Base-by-base conservation (phyloP, 306 rosid species). In the Vachellia collinsii region DNA sequence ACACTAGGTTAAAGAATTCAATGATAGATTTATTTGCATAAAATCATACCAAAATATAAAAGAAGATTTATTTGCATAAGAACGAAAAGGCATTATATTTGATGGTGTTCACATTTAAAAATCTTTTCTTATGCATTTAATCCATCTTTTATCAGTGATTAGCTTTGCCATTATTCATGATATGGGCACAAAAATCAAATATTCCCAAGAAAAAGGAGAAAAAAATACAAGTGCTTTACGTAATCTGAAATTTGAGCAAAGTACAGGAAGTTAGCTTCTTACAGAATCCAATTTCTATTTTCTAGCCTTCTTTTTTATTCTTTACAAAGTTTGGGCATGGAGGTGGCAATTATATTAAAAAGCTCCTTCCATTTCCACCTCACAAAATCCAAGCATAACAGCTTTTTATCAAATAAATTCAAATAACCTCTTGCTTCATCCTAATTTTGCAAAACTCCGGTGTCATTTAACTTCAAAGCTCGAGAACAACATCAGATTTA, bases 1-100 rank as follows among this genome's bases (percentile, higher is more conserved):
- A 77, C 96, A 89, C 96, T 93, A 82, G 81, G 84, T 77, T 65
- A 68, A 61, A 65, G 22, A 3, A 34, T 39, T 44, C 75, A 23
- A 23, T 70, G 38, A 43, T 20, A 69, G 56, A 34, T 44, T 43
- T 22, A 2, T 43, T 43, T 44, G n/a, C 74, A 69, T 20, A 20
- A 56, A 29, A 56, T 56, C 29, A 56, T 12, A 9, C 29, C 63
- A 20, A 56, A 56, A 22, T 13, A 20, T 3, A 3, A 56, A 14
- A 34, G 7, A n/a, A n/a, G 44, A 54, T n/a, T 9, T 4, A 1
- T 42, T n/a, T 20, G 36, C 36, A 41, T 20, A 46, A 44, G 54
- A 46, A 23, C 11, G 0, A 41, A 46, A 70, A 46, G 20, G 22
- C 58, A 70, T 23, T 12, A 44, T 47, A 39, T 70, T 44, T 13